Evolutionary conservation across 1,284 basidiomycete species (phyloP).

Genomic region (Rhodotorula sp.): DNA sequence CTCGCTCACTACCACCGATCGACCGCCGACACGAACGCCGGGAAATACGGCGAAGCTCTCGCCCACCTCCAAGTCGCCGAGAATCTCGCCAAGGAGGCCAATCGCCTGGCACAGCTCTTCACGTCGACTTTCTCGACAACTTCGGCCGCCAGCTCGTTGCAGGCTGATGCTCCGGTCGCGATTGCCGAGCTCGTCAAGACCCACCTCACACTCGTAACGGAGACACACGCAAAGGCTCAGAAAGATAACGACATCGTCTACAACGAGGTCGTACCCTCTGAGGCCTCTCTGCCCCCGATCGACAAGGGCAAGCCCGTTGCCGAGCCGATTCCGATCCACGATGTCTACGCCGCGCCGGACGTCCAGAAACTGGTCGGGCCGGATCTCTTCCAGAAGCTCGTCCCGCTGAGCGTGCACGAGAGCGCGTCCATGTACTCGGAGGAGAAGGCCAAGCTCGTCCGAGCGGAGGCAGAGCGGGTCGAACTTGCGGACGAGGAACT

Average conservation of each 20-base stretch:
- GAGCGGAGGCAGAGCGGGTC: slow-evolving; percentile 81
- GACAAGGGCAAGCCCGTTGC: slow-evolving; percentile 73
- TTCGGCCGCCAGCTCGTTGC: slow-evolving; percentile 65
- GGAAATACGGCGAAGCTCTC: slow-evolving; percentile 82
- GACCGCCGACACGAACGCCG: slow-evolving; percentile 69
- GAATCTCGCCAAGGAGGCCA: slow-evolving; percentile 77
- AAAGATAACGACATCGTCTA: slow-evolving; percentile 98
- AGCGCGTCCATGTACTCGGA: slow-evolving; percentile 95
- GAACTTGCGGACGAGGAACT: slow-evolving; percentile 80
- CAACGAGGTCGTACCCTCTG: slow-evolving; percentile 83
- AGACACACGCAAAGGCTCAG: slow-evolving; percentile 71
- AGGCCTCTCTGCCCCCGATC: slow-evolving; percentile 73
- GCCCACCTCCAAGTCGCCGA: slow-evolving; percentile 79
- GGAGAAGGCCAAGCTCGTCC: slow-evolving; percentile 94
- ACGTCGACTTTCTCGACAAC: slow-evolving; percentile 62
- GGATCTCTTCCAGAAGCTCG: slow-evolving; percentile 82
- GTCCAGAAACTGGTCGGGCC: slow-evolving; percentile 93
- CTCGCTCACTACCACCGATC: slow-evolving; percentile 84
- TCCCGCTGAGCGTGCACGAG: slow-evolving; percentile 93
- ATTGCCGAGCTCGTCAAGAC: slow-evolving; percentile 79
- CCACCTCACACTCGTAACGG: slow-evolving; percentile 72
- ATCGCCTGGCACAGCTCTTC: slow-evolving; percentile 68
- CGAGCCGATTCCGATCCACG: slow-evolving; percentile 83
- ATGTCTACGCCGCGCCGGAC: slow-evolving; percentile 84
- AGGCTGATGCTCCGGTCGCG: slow-evolving; percentile 75